These are phyloP conservation scores for Henckelia pumila DNA, from an alignment of 257 asterid genomes.

Conservation along the genomic window DNA sequence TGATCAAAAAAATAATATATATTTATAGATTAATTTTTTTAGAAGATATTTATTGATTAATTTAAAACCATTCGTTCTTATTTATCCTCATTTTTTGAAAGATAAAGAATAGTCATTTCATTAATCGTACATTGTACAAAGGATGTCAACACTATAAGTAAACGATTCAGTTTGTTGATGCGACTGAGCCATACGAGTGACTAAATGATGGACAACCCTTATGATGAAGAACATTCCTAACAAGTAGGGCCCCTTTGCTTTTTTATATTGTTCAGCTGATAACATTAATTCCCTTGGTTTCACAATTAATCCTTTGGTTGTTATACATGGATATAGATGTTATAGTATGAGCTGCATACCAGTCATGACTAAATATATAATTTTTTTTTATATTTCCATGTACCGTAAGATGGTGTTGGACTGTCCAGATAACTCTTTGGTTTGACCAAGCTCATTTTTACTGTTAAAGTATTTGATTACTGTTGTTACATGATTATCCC, in stretches of 20 bases:
- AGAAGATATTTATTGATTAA: no score
- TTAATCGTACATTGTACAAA: no score
- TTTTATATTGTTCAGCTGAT: conserved; percentile 16
- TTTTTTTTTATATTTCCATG: conserved; percentile 3
- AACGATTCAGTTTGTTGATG: no score
- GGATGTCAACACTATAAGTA: no score
- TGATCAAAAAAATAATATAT: no score
- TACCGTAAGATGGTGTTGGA: conserved; percentile 2
- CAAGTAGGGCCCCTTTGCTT: conserved; percentile 57
- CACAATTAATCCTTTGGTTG: neutral
- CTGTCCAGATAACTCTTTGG: neutral
- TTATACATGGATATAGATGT: no score
- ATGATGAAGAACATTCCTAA: conserved; percentile 99
- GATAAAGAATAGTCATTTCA: no score
- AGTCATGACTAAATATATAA: neutral
- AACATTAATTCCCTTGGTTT: conserved; percentile 8
- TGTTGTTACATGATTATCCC: no score
- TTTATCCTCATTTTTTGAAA: no score
- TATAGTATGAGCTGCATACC: neutral
- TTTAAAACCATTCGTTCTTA: no score
- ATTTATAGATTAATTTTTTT: no score
- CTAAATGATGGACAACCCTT: conserved; percentile 97
- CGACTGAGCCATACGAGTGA: no score
- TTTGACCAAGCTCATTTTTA: neutral
- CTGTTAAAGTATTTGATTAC: neutral